Conservation (phyloP, 148 eudicot genomes). For the Chenopodium suecicum region DNA sequence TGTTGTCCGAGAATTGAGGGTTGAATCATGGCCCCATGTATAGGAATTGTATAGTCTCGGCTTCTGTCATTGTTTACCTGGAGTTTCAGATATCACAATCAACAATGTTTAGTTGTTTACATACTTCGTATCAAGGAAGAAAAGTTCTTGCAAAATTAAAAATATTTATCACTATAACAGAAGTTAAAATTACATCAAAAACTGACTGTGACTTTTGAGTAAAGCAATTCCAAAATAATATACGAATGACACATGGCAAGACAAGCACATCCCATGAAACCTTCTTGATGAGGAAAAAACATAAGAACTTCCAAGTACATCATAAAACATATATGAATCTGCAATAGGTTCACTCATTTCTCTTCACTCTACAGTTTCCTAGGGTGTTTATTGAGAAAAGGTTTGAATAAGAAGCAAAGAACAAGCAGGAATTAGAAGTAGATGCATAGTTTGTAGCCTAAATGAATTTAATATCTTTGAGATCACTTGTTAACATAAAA, state of each 20-base stretch:
- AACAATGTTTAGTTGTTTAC: neutral
- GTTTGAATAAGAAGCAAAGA: neutral
- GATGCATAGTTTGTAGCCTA: neutral
- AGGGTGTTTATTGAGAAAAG: no score
- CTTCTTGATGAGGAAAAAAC: neutral
- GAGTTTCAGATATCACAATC: neutral
- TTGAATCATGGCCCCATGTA: slow-evolving; percentile 37
- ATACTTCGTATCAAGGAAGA: neutral
- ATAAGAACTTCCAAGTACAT: neutral
- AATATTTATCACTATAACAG: neutral
- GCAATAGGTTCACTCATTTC: no score
- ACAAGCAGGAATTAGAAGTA: neutral
- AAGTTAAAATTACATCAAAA: neutral
- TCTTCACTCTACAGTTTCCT: no score
- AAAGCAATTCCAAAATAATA: neutral
- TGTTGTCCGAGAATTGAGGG: slow-evolving; percentile 64
- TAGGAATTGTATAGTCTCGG: slow-evolving; percentile 81
- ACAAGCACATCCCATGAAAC: neutral
- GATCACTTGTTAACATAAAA: neutral
- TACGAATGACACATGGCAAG: neutral
- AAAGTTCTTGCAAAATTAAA: neutral
- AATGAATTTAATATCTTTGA: neutral
- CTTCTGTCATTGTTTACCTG: slow-evolving; percentile 92
- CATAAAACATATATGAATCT: neutral
- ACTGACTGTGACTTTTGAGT: neutral